Evolutionary conservation across 345 rosid species (phyloP).

Genomic region (Citrus inodora): DNA sequence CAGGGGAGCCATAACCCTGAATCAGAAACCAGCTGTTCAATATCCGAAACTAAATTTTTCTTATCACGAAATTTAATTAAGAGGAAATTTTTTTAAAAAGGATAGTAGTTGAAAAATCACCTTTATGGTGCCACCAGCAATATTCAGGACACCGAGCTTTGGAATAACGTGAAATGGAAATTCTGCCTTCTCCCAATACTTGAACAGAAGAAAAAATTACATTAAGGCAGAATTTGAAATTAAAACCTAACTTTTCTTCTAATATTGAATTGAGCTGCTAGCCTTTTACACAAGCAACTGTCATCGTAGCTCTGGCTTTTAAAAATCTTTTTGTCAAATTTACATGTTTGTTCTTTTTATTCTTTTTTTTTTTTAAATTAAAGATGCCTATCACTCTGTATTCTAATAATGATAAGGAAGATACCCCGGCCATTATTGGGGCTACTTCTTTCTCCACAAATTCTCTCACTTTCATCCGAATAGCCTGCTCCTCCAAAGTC

Average conservation of each 20-base stretch:
- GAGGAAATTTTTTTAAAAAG: background rate
- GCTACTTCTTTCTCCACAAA: conserved; percentile 92
- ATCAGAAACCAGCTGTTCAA: conserved; percentile 17
- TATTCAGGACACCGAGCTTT: conserved; percentile 52
- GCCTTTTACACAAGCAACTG: no score
- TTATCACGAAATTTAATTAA: background rate
- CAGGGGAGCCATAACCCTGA: conserved; percentile 96
- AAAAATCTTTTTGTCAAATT: no score
- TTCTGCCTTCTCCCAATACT: conserved; percentile 98
- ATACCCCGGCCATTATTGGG: conserved; percentile 79
- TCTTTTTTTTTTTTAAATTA: no score
- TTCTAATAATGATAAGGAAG: background rate
- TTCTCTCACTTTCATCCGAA: conserved; percentile 63
- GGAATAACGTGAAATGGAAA: conserved; percentile 87
- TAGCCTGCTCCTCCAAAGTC: conserved; percentile 69
- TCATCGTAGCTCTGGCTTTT: no score
- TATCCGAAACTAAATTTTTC: conserved; percentile 5
- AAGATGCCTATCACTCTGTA: no score
- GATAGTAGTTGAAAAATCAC: conserved; percentile 27
- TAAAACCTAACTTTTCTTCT: no score
- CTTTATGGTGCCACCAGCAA: conserved; percentile 90
- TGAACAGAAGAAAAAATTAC: background rate
- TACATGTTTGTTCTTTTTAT: no score
- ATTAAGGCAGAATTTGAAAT: background rate
- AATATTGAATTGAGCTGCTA: no score